phyloP scores from a whole-genome alignment of 1,139 yeast species.

The Taphrina deformans region DNA sequence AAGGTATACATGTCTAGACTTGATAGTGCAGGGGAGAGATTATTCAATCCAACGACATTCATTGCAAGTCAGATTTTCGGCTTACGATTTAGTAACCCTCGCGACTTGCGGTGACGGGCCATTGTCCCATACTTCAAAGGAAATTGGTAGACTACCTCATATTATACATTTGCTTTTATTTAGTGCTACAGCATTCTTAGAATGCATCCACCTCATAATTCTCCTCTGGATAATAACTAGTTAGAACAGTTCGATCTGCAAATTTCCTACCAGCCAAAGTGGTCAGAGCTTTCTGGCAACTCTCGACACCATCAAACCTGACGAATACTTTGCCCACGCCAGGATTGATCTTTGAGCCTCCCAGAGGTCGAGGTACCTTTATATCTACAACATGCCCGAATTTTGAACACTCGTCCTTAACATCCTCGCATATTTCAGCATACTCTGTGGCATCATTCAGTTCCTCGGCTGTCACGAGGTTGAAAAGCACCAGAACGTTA shows the following conservation, averaged over 20 bases:
- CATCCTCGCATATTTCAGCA: slow-evolving; percentile 56
- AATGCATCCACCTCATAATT: slow-evolving; percentile 49
- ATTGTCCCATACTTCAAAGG: no score
- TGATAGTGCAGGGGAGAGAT: no score
- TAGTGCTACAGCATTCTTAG: neutral
- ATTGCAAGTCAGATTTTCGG: no score
- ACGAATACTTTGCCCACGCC: slow-evolving; percentile 75
- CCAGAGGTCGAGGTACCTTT: slow-evolving; percentile 66
- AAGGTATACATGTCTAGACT: no score
- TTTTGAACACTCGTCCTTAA: slow-evolving; percentile 54
- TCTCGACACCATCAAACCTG: slow-evolving; percentile 57
- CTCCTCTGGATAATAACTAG: slow-evolving; percentile 61
- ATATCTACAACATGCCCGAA: slow-evolving; percentile 59
- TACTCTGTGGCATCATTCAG: slow-evolving; percentile 55
- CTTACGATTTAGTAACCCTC: no score
- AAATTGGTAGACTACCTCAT: no score
- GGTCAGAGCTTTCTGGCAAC: slow-evolving; percentile 60
- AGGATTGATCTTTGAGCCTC: slow-evolving; percentile 47
- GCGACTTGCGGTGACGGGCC: no score
- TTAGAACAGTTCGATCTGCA: slow-evolving; percentile 68
- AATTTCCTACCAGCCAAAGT: slow-evolving; percentile 69
- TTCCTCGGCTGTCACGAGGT: slow-evolving; percentile 66
- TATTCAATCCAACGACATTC: no score
- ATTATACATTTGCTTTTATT: neutral
- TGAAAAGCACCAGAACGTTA: slow-evolving; percentile 64